Conservation (phyloP, 495 filamentous ascomycete species). For the Tuber microsphaerosporum region DNA sequence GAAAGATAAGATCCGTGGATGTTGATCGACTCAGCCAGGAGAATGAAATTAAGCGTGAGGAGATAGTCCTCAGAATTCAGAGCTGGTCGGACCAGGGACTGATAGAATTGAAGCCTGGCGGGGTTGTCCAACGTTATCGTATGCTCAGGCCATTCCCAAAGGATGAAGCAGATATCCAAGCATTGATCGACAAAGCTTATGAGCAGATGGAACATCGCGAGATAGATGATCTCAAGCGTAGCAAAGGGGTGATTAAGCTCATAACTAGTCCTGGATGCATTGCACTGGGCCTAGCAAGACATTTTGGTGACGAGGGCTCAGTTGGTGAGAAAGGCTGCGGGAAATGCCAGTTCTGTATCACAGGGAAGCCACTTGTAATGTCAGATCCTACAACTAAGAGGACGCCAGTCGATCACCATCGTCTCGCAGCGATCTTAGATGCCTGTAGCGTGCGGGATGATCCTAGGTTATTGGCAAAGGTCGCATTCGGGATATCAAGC, state of each 20-base stretch:
- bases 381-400: neutral
- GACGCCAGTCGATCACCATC: constrained; percentile 40
- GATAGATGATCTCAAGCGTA: constrained; percentile 46
- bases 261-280: constrained; percentile 49
- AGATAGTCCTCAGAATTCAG: constrained; percentile 50
- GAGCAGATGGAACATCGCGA: constrained; percentile 49
- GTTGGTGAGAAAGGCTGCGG: constrained; percentile 47
- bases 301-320: constrained; percentile 51
- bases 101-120: constrained; percentile 48
- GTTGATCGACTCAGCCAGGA: constrained; percentile 40
- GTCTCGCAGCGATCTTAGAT: constrained; percentile 44
- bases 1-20: constrained; percentile 45
- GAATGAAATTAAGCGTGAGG: constrained; percentile 40
- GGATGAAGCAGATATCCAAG: constrained; percentile 40
- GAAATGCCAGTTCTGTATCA: constrained; percentile 52
- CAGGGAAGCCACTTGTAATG: constrained; percentile 27
- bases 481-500: constrained; percentile 56
- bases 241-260: constrained; percentile 48
- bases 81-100: constrained; percentile 45
- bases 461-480: constrained; percentile 50
- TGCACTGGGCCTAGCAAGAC: constrained; percentile 47
- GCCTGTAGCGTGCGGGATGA: constrained; percentile 49
- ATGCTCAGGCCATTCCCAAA: constrained; percentile 48
- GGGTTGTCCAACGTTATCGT: constrained; percentile 49
- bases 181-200: constrained; percentile 46